Conservation (phyloP, 257 asterid genomes). For the Nicotiana benthamiana region DNA sequence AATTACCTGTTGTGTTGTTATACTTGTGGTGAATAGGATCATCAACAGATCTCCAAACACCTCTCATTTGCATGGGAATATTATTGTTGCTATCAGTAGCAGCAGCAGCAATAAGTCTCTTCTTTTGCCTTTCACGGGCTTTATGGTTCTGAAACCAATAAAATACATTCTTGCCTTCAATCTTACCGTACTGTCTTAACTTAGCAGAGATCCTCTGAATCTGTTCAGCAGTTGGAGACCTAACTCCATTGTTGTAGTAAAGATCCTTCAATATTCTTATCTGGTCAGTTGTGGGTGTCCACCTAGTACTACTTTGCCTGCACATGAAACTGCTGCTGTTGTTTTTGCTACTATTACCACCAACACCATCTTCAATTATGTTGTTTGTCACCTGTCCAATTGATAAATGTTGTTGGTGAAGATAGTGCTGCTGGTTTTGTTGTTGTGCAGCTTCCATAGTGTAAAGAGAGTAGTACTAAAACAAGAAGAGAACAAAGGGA, state of each 20-base stretch:
- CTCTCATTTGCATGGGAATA: constrained; percentile 13
- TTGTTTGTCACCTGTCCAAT: not conserved
- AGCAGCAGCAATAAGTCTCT: constrained; percentile 49
- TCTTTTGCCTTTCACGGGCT: constrained; percentile 96
- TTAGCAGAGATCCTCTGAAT: constrained; percentile 90
- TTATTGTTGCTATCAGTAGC: not conserved
- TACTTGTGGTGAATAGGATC: constrained; percentile 34
- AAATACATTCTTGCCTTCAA: constrained; percentile 92
- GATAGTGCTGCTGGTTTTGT: constrained; percentile 17
- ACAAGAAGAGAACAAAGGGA: constrained; percentile 10
- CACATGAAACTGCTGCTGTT: constrained; percentile 29
- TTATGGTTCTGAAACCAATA: constrained; percentile 99
- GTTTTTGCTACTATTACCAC: constrained; percentile 8
- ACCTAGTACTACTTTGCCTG: constrained; percentile 83
- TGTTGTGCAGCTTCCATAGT: constrained; percentile 35
- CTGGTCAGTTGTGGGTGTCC: constrained; percentile 96
- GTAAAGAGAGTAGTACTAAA: not conserved
- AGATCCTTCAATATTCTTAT: constrained; percentile 87
- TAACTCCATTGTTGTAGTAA: constrained; percentile 89
- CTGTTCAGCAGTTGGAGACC: constrained; percentile 93
- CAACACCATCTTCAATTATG: constrained; percentile 18
- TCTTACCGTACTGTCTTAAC: constrained; percentile 89
- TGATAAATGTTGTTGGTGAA: constrained; percentile 14
- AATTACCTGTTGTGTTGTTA: constrained; percentile 2
- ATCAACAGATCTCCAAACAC: constrained; percentile 15